Evolutionary conservation across 176 grass and related monocot species (phyloP).

Genomic region (Typha latifolia): DNA sequence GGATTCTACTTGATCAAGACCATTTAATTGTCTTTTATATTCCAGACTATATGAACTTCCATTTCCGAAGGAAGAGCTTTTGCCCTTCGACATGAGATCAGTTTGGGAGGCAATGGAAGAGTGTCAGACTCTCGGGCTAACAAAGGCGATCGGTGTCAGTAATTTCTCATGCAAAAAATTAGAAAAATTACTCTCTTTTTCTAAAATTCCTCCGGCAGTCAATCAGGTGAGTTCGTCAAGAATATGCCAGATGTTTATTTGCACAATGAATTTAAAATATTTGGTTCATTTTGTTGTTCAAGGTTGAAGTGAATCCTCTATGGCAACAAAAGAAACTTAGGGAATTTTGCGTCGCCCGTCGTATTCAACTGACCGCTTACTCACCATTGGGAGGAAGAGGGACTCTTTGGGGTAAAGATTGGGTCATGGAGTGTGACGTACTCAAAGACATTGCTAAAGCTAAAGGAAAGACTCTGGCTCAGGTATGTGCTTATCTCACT

Average conservation of each 20-base stretch:
- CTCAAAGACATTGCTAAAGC: constrained; percentile 17
- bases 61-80: constrained; percentile 2
- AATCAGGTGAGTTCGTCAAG: constrained; percentile 9
- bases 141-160: constrained; percentile 17
- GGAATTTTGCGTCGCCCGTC: constrained; percentile 9
- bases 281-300: background rate
- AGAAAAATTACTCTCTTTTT: constrained; percentile 8
- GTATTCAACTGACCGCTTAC: constrained; percentile 11
- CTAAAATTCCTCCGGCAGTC: constrained; percentile 10
- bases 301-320: constrained; percentile 28
- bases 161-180: constrained; percentile 34
- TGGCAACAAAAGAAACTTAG: constrained; percentile 32
- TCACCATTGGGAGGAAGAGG: constrained; percentile 22
- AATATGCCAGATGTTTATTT: too few relatives aligned
- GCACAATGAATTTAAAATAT: background rate
- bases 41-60: background rate
- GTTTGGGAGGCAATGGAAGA: constrained; percentile 37
- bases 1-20: too few relatives aligned
- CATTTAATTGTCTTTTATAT: too few relatives aligned
- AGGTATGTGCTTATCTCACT: background rate
- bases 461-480: constrained; percentile 16
- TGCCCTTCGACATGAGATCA: constrained; percentile 6
- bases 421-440: constrained; percentile 21
- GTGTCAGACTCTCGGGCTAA: constrained; percentile 16
- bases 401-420: constrained; percentile 4